Percentiles rank a stretch among this genome's conserved stretches.
phyloP scores from a whole-genome alignment of 2,329 filamentous ascomycete species.

The Didymella glomerata region DNA sequence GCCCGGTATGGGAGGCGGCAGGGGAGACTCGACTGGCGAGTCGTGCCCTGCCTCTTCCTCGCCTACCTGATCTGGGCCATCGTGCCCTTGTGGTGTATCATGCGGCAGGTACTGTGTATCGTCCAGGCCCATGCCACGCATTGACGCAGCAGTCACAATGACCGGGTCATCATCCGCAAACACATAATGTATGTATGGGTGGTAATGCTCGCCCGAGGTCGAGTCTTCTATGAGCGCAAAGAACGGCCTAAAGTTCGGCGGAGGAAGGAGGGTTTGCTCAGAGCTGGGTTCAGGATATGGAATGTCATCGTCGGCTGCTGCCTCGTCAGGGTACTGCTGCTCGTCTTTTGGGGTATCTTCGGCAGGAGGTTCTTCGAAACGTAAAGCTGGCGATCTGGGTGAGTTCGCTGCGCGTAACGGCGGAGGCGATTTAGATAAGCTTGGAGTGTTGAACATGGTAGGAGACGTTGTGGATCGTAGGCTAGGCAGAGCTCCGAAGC shows the following conservation, averaged over 20 bases:
- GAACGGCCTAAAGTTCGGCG: slow-evolving; percentile 74
- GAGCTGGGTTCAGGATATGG: slow-evolving; percentile 47
- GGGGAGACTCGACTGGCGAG: slow-evolving; percentile 48
- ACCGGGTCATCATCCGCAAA: slow-evolving; percentile 92
- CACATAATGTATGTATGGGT: slow-evolving; percentile 89
- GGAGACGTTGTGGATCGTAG: slow-evolving; percentile 23
- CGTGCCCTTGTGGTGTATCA: slow-evolving; percentile 31
- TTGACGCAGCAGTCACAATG: slow-evolving; percentile 71
- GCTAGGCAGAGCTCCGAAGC: slow-evolving; percentile 35
- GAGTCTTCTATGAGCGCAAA: slow-evolving; percentile 85
- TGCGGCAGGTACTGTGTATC: slow-evolving; percentile 52
- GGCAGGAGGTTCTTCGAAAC: slow-evolving; percentile 37
- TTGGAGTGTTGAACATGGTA: slow-evolving; percentile 43
- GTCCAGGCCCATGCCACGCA: slow-evolving; percentile 62
- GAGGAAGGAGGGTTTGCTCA: slow-evolving; percentile 50
- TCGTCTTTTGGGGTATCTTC: slow-evolving; percentile 30
- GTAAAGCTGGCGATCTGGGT: slow-evolving; percentile 39
- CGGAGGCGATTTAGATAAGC: slow-evolving; percentile 29
- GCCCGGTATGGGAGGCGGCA: slow-evolving; percentile 58
- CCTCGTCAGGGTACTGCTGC: slow-evolving; percentile 31
- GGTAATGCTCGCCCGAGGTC: slow-evolving; percentile 75
- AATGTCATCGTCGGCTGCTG: slow-evolving; percentile 41
- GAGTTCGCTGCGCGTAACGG: slow-evolving; percentile 30
- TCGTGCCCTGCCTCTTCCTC: slow-evolving; percentile 39
- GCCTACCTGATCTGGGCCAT: slow-evolving; percentile 26